Percentiles rank a stretch among this genome's conserved stretches.
Evolutionary conservation across 148 eudicot species (phyloP).

Genomic region (Camellia lanceoleosa): DNA sequence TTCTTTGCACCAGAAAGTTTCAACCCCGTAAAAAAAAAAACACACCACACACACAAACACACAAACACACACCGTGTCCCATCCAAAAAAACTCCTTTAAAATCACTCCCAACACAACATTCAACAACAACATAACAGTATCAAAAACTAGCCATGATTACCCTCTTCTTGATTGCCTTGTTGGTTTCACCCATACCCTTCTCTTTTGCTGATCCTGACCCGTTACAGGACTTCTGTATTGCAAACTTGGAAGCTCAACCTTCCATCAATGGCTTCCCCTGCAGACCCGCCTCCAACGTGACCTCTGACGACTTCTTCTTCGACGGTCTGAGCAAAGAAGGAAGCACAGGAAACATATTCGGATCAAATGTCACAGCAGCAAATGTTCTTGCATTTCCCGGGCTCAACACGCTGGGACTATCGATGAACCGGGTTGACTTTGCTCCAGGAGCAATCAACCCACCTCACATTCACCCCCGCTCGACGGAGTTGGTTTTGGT

Average conservation of each 20-base stretch:
- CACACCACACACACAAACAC: too few relatives aligned
- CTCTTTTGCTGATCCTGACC: constrained; percentile 34
- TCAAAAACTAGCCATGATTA: background rate
- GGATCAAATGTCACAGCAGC: constrained; percentile 23
- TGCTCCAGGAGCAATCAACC: constrained; percentile 36
- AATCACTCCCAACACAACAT: too few relatives aligned
- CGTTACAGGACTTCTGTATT: constrained; percentile 41
- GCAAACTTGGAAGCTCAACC: constrained; percentile 23
- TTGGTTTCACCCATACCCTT: constrained; percentile 17
- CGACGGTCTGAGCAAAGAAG: constrained; percentile 23
- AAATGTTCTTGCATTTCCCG: constrained; percentile 37
- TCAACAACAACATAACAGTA: background rate
- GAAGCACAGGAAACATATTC: constrained; percentile 25
- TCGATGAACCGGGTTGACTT: constrained; percentile 47
- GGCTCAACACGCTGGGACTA: constrained; percentile 42
- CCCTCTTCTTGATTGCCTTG: constrained; percentile 4
- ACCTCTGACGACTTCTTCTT: too few relatives aligned
- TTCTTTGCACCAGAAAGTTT: too few relatives aligned
- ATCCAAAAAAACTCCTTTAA: too few relatives aligned
- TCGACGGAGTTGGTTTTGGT: constrained; percentile 38
- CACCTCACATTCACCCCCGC: constrained; percentile 47
- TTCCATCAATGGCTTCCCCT: constrained; percentile 33
- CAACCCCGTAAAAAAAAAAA: too few relatives aligned
- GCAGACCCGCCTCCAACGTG: constrained; percentile 18
- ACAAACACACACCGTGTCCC: too few relatives aligned